Conservation (phyloP, 495 filamentous ascomycete genomes). For the Parmelia sp. region DNA sequence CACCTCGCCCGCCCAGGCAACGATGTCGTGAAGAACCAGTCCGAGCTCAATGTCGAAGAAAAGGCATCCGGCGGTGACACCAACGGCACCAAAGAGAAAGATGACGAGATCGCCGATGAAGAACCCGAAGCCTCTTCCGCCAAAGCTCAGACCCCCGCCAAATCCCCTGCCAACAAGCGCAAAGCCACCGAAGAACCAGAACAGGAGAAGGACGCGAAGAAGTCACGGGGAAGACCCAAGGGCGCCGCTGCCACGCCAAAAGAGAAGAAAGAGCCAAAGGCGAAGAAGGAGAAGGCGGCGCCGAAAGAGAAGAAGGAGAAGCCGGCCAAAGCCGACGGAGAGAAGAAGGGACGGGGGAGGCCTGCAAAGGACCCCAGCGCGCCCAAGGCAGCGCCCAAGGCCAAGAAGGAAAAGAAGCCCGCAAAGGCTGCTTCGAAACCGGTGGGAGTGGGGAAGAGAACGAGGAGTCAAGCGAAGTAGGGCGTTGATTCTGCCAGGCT, state of each 20-base stretch:
- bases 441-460: conserved; percentile 19
- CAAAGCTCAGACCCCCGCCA: conserved; percentile 13
- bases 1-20: conserved; percentile 51
- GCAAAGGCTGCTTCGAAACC: conserved; percentile 6
- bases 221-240: conserved; percentile 40
- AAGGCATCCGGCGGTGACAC: conserved; percentile 29
- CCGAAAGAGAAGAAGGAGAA: conserved; percentile 23
- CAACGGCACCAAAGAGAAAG: conserved; percentile 27
- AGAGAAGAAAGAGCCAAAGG: conserved; percentile 31
- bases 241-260: conserved; percentile 20
- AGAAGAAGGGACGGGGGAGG: conserved; percentile 24
- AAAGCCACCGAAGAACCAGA: conserved; percentile 24
- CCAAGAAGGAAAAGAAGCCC: conserved; percentile 21
- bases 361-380: conserved; percentile 12
- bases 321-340: conserved; percentile 18
- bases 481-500: background rate
- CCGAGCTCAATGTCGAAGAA: conserved; percentile 45
- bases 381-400: conserved; percentile 8
- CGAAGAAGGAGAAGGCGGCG: conserved; percentile 22
- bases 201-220: conserved; percentile 34
- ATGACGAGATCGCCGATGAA: conserved; percentile 21
- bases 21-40: conserved; percentile 56
- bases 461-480: conserved; percentile 21
- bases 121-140: conserved; percentile 14
- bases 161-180: conserved; percentile 14